Base-by-base conservation (phyloP, 805 yeast species). In the Martiniozyma abietophila region DNA sequence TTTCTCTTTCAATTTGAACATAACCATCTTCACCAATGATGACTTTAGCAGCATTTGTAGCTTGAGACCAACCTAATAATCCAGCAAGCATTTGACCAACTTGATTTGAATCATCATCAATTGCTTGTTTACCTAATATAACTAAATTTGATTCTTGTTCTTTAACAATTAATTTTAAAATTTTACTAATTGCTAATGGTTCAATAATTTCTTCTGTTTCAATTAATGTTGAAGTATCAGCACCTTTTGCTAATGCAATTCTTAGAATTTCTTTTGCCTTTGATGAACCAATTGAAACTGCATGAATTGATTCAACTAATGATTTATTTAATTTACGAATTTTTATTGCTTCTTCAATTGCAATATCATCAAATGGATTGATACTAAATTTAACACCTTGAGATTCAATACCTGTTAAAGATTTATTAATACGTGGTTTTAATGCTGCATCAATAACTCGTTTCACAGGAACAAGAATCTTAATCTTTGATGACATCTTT, bases 11-110 rank as follows among this genome's bases (percentile, higher is more conserved):
- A 18, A 92, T 94, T 21, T 71, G 69, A 21, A 89, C 92, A 15
- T 80, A 71, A 22, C 31, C 34, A 29, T 55, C 59, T 16, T 57
- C 64, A 25, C 64, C 58, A 15, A 85, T 56, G 27, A 69, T 80
- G 24, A 89, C 89, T 55, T 83, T 80, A 30, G 92, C 80, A 6
- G 96, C 96, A 53, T 85, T 83, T 22, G 96, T 89, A 22, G 95
- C 96, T 52, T 88, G 96, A 14, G 96, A 94, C 97, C 97, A 89
- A 51, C 77, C 74, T 58, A 89, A 69, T 41, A 89, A 63, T 8
- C 95, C 96, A 2, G 96, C 97, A 35, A 92, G 71, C 76, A 92
- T 85, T 59, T 88, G 97, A 18, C 97, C 98, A 10, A 96, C 88
- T 59, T 88, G 95, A 58, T 84, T 85, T 28, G 84, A 67, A 52